These are phyloP conservation scores for Ascochyta clinopodiicola DNA, from an alignment of 2,329 filamentous ascomycete species.

Conservation along the genomic window DNA sequence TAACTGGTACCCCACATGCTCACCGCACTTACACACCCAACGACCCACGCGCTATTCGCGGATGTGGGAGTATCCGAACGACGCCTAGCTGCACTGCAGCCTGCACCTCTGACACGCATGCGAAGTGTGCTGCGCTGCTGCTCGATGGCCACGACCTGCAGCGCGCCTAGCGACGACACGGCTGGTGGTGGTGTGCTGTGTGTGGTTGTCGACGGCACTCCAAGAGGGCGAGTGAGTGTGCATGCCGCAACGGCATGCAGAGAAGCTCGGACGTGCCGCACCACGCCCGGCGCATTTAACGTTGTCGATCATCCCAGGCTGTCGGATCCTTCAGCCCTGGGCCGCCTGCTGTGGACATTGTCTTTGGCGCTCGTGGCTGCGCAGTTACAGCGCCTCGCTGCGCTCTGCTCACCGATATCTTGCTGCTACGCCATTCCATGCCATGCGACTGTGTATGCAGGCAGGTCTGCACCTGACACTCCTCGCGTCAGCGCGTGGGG, in stretches of 20 bases:
- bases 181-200: neutral
- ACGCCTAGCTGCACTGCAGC: slow-evolving; percentile 1
- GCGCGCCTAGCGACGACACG: too few relatives aligned
- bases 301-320: slow-evolving; percentile 20
- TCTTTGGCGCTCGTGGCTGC: neutral
- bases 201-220: neutral
- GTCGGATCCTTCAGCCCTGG: slow-evolving; percentile 16
- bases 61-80: slow-evolving; percentile 7
- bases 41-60: neutral
- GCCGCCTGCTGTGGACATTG: neutral
- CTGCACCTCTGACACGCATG: neutral
- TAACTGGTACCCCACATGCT: neutral
- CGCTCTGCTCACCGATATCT: slow-evolving; percentile 4
- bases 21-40: neutral
- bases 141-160: too few relatives aligned
- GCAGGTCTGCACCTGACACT: slow-evolving; percentile 10
- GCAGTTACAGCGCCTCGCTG: neutral
- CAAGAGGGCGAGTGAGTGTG: neutral
- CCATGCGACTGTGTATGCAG: neutral
- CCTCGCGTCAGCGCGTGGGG: slow-evolving; percentile 7
- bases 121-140: neutral
- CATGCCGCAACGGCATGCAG: neutral
- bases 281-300: slow-evolving; percentile 12
- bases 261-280: slow-evolving; percentile 12
- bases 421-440: neutral